Evolutionary conservation across 1,139 yeast genomes (phyloP).

Genomic region (Diutina scorzettiae): DNA sequence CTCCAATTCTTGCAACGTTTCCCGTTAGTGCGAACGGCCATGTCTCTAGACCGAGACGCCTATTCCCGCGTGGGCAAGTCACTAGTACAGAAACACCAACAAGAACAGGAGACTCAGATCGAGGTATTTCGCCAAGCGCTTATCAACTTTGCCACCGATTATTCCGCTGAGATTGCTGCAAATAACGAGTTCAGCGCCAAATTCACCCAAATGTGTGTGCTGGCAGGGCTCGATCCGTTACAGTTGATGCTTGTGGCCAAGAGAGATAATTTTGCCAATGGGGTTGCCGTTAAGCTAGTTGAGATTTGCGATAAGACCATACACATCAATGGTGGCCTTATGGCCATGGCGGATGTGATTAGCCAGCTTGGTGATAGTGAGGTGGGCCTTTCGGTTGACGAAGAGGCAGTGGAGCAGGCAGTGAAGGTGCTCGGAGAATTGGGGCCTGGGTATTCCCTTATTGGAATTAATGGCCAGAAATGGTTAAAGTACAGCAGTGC

Average conservation of each 20-base stretch:
- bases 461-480: constrained; percentile 21
- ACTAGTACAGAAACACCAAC: constrained; percentile 28
- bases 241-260: constrained; percentile 23
- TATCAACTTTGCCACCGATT: constrained; percentile 50
- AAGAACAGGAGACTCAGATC: constrained; percentile 44
- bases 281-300: constrained; percentile 58
- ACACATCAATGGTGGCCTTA: constrained; percentile 69
- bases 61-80: constrained; percentile 14
- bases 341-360: constrained; percentile 49
- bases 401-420: constrained; percentile 38
- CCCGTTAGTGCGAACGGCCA: background rate
- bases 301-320: constrained; percentile 65
- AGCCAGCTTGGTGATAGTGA: constrained; percentile 16
- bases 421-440: constrained; percentile 17
- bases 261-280: constrained; percentile 47
- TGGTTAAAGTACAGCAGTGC: constrained; percentile 31
- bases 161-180: constrained; percentile 47
- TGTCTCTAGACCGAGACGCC: constrained; percentile 11
- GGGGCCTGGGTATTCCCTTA: constrained; percentile 28
- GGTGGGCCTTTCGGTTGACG: constrained; percentile 23
- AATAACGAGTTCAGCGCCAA: constrained; percentile 57
- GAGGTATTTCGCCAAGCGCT: constrained; percentile 51
- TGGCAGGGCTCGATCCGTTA: constrained; percentile 78
- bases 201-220: constrained; percentile 63
- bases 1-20: background rate